These are phyloP conservation scores for Sugiyamaella pinicola DNA, from an alignment of 1,139 yeast species.

Conservation along the genomic window DNA sequence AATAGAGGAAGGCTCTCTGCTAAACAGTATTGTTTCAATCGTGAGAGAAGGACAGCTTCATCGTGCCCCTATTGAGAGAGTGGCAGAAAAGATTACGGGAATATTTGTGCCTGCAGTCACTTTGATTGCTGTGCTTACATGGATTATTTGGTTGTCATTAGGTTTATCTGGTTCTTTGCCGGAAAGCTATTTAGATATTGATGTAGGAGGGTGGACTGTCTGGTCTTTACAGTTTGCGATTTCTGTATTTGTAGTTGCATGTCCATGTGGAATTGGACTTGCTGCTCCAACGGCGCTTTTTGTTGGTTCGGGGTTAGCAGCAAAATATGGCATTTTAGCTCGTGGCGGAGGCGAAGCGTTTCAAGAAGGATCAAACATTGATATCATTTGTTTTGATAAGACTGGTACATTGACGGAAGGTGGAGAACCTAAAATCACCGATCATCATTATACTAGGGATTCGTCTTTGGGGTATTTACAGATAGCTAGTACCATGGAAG, in stretches of 20 bases:
- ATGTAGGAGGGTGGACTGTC: conserved; percentile 72
- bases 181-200: conserved; percentile 56
- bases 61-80: conserved; percentile 73
- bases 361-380: conserved; percentile 69
- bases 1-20: conserved; percentile 63
- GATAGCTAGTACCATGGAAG: conserved; percentile 60
- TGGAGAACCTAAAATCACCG: conserved; percentile 61
- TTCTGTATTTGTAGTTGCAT: conserved; percentile 83
- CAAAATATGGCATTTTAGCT: conserved; percentile 72
- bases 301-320: conserved; percentile 90
- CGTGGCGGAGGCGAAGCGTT: conserved; percentile 84
- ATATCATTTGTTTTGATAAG: conserved; percentile 73
- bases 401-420: conserved; percentile 75
- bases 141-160: conserved; percentile 67
- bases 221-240: conserved; percentile 80
- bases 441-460: conserved; percentile 44
- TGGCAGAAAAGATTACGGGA: conserved; percentile 71
- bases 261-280: conserved; percentile 89
- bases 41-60: conserved; percentile 75
- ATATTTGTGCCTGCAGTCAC: conserved; percentile 73
- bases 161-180: conserved; percentile 62
- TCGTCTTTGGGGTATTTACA: conserved; percentile 43
- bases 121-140: conserved; percentile 59
- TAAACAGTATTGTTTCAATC: conserved; percentile 68
- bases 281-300: conserved; percentile 92